These are phyloP conservation scores for Xylaria longipes DNA, from an alignment of 495 filamentous ascomycete species.

Conservation along the genomic window DNA sequence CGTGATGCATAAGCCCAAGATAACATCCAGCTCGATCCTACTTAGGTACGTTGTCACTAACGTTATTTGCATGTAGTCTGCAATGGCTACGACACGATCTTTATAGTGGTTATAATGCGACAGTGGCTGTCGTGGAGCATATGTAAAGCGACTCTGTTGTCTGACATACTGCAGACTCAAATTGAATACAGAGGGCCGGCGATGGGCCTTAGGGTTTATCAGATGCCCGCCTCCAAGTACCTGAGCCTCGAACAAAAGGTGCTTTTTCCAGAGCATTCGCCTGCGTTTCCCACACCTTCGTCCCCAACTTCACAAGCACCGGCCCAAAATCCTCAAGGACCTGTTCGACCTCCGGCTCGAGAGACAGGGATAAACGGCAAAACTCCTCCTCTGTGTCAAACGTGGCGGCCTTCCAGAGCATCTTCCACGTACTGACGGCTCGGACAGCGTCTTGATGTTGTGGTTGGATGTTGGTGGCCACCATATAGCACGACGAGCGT, in stretches of 20 bases:
- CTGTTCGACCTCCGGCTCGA: constrained; percentile 33
- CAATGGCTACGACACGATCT: no score
- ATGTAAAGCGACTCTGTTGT: no score
- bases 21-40: no score
- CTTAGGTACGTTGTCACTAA: no score
- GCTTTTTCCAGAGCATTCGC: constrained; percentile 49
- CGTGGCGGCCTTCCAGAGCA: constrained; percentile 52
- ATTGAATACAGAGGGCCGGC: no score
- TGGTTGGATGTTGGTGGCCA: constrained; percentile 55
- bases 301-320: constrained; percentile 43
- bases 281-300: constrained; percentile 50
- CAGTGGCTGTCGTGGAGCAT: no score
- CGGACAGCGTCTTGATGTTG: constrained; percentile 38
- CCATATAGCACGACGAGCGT: constrained; percentile 62
- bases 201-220: neutral
- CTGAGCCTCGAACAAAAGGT: constrained; percentile 33
- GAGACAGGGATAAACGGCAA: constrained; percentile 10
- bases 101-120: no score
- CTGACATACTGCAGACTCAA: no score
- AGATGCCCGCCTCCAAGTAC: neutral
- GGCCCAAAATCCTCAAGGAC: constrained; percentile 53
- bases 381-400: constrained; percentile 49
- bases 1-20: no score
- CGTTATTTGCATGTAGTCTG: no score
- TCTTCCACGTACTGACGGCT: constrained; percentile 52